Evolutionary conservation across 2,329 filamentous ascomycete genomes (phyloP).

Genomic region (Ceratocystiopsis minuta): DNA sequence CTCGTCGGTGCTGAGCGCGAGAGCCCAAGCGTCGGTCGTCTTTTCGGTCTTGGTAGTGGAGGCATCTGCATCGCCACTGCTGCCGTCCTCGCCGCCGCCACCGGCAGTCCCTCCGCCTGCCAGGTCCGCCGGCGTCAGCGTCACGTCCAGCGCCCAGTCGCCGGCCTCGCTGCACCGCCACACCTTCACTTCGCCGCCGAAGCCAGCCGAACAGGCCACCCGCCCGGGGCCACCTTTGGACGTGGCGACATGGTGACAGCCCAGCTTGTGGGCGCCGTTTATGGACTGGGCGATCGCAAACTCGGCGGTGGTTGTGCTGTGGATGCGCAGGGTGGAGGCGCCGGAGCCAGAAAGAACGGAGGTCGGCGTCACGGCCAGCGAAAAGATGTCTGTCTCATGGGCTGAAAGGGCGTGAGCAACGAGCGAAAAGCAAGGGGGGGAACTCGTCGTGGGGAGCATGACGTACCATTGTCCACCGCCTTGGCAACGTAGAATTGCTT

Average conservation of each 20-base stretch:
- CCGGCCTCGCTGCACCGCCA: slow-evolving; percentile 50
- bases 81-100: slow-evolving; percentile 16
- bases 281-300: slow-evolving; percentile 70
- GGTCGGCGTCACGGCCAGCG: slow-evolving; percentile 55
- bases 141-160: slow-evolving; percentile 30
- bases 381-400: slow-evolving; percentile 71
- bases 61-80: slow-evolving; percentile 23
- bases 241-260: slow-evolving; percentile 76
- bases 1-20: slow-evolving; percentile 71
- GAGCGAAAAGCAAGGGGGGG: background rate
- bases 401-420: slow-evolving; percentile 27
- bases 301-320: slow-evolving; percentile 52
- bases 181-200: slow-evolving; percentile 72
- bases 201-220: slow-evolving; percentile 67
- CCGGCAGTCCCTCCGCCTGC: slow-evolving; percentile 3
- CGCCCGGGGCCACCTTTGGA: slow-evolving; percentile 42
- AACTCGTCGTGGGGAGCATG: background rate
- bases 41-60: background rate
- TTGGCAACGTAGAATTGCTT: slow-evolving; percentile 96
- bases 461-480: slow-evolving; percentile 64
- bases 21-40: slow-evolving; percentile 55
- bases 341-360: slow-evolving; percentile 72
- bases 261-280: slow-evolving; percentile 62
- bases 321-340: slow-evolving; percentile 61
- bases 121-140: slow-evolving; percentile 20